Evolutionary conservation across 1,284 basidiomycete genomes (phyloP), one percentile per base, ranked within the genome.

Genomic region (Ganoderma boninense): DNA sequence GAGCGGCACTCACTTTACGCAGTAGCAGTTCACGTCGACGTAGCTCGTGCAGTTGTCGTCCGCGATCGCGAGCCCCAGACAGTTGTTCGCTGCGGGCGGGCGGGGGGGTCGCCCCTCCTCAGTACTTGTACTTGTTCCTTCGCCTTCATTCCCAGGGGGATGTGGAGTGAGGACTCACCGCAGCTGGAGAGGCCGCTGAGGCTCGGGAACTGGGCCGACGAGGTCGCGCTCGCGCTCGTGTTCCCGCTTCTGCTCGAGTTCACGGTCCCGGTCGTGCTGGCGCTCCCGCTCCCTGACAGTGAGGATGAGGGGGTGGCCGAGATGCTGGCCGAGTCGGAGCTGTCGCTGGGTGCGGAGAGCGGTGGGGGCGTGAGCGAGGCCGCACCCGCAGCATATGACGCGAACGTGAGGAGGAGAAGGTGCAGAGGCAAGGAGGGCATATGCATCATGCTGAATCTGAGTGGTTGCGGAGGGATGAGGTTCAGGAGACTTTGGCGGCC

Each of bases 1-100:
- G 43, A n/a, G 3, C 46, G 16, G 35, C 23, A 76, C 77, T 70
- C 68, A 78, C 77, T 77, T 78, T 49, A 64, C 63, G 66, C 80
- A 81, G 68, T 76, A 81, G 66, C 80, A 81, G 57, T 78, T 73
- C 14, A 79, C 76, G 38, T 80, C 78, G 7, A 75, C 74, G n/a
- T 79, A 26, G 65, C 77, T 79, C 62, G 69, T 66, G 69, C 80
- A 81, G 10, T 74, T 76, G n/a, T 74, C 71, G 26, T 74, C 57
- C 2, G 74, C 72, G 10, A 79, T 75, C 0, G 79, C 74, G 18
- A 77, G 62, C 5, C 66, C 74, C 14, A 80, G 68, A 64, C 80
- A 81, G 38, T 76, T 72, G 23, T 23, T 72, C 63, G 79, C 80
- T 81, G 61, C 26, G 60, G 40, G n/a, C 3, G 14, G 7, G 2